Conservation (phyloP, 148 eudicot species). For the Hydrangea macrophylla region DNA sequence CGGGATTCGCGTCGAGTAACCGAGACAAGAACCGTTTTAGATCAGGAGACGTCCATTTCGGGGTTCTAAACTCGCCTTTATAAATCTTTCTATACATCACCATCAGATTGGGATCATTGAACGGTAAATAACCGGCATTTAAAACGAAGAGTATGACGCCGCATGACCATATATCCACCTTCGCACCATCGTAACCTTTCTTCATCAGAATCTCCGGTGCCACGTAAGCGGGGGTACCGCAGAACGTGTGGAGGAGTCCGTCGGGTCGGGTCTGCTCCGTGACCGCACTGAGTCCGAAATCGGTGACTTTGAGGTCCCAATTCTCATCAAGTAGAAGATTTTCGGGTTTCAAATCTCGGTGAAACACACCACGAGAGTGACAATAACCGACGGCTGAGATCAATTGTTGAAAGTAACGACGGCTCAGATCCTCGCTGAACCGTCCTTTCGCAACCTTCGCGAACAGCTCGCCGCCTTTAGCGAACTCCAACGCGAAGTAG, state of each 20-base stretch:
- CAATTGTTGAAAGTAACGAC: conserved; percentile 13
- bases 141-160: conserved; percentile 22
- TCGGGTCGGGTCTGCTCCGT: conserved; percentile 9
- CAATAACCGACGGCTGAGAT: conserved; percentile 14
- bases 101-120: conserved; percentile 18
- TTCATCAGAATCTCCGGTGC: conserved; percentile 11
- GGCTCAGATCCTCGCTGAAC: conserved; percentile 17
- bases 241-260: conserved; percentile 21
- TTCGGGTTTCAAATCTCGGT: conserved; percentile 9
- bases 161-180: conserved; percentile 24
- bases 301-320: conserved; percentile 8
- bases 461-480: conserved; percentile 14
- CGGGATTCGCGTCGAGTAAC: conserved; percentile 19
- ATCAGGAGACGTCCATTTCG: conserved; percentile 18
- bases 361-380: conserved; percentile 12
- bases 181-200: conserved; percentile 24
- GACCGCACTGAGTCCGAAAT: conserved; percentile 16
- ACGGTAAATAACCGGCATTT: conserved; percentile 20
- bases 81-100: conserved; percentile 24
- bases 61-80: conserved; percentile 6
- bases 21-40: conserved; percentile 20
- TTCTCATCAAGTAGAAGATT: conserved; percentile 14
- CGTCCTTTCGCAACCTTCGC: conserved; percentile 13
- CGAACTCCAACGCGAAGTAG: conserved; percentile 14
- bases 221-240: conserved; percentile 23